These are phyloP conservation scores for Tetraselmis striata DNA, from an alignment of 139 green algal species.

Conservation along the genomic window DNA sequence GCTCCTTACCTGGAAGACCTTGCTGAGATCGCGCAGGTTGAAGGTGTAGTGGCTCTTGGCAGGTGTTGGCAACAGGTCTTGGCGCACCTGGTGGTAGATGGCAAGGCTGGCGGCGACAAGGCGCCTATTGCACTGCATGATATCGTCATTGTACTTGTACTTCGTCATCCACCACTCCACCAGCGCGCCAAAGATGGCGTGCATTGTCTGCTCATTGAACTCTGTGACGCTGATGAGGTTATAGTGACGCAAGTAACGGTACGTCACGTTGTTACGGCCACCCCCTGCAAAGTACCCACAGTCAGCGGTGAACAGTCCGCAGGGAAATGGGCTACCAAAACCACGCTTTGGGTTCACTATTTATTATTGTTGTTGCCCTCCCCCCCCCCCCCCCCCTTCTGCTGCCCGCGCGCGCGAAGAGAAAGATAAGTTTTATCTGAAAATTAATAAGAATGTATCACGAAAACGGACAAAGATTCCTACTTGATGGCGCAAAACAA, in stretches of 20 bases:
- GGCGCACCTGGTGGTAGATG: neutral
- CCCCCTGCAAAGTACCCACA: conserved; percentile 20
- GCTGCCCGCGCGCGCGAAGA: no score
- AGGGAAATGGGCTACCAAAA: no score
- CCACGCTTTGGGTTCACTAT: no score
- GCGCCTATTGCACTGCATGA: neutral
- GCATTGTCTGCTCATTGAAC: neutral
- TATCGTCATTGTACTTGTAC: neutral
- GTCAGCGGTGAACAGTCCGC: no score
- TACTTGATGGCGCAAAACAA: no score
- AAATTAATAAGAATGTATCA: no score
- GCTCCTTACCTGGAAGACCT: conserved; percentile 57
- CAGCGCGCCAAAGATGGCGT: neutral
- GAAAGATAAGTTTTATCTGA: no score
- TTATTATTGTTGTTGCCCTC: no score
- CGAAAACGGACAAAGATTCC: no score
- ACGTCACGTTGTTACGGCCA: conserved; percentile 60
- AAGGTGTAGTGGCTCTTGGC: conserved; percentile 74
- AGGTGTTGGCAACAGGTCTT: conserved; percentile 72
- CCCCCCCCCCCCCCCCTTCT: no score
- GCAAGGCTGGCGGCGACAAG: neutral
- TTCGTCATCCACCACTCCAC: neutral
- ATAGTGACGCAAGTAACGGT: conserved; percentile 60
- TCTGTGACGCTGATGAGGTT: conserved; percentile 30
- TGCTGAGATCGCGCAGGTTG: conserved; percentile 67